Evolutionary conservation across 2,329 filamentous ascomycete genomes (phyloP).

Genomic region (Aspergillus aculeatus): DNA sequence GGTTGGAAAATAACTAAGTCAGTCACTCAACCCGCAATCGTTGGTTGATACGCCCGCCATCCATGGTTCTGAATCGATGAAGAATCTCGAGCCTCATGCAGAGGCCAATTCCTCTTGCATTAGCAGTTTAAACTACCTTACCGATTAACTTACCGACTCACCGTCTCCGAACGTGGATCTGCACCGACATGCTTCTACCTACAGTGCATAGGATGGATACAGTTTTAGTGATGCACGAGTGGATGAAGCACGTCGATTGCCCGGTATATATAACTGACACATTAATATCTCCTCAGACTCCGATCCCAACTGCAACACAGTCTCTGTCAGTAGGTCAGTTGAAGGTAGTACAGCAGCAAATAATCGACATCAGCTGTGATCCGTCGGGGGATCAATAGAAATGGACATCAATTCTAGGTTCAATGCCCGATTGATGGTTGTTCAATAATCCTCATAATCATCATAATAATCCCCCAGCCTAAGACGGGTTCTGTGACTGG

Average conservation of each 20-base stretch:
- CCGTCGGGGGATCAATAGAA: background rate
- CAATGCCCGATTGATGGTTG: background rate
- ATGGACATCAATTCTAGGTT: background rate
- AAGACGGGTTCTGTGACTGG: slow-evolving; percentile 7
- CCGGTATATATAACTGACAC: background rate
- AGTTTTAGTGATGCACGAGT: background rate
- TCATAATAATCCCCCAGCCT: background rate
- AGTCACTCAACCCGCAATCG: slow-evolving; percentile 16
- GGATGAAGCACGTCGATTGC: background rate
- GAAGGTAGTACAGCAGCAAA: slow-evolving; percentile 3
- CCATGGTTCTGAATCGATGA: slow-evolving; percentile 14
- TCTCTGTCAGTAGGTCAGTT: background rate
- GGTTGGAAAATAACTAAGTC: slow-evolving; percentile 16
- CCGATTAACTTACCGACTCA: background rate
- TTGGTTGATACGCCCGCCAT: background rate
- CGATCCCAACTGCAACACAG: background rate
- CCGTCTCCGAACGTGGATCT: background rate
- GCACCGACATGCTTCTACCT: background rate
- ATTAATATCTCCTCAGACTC: background rate
- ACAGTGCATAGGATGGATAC: background rate
- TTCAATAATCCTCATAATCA: too few relatives aligned
- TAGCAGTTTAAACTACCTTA: background rate
- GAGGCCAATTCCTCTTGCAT: background rate
- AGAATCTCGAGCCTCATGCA: background rate
- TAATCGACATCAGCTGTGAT: background rate